A percentile compares a stretch with the other conserved stretches of the same genome.
Evolutionary conservation across 192 early-diverging fungal genomes (phyloP).

Genomic region (Pilaira anomala): DNA sequence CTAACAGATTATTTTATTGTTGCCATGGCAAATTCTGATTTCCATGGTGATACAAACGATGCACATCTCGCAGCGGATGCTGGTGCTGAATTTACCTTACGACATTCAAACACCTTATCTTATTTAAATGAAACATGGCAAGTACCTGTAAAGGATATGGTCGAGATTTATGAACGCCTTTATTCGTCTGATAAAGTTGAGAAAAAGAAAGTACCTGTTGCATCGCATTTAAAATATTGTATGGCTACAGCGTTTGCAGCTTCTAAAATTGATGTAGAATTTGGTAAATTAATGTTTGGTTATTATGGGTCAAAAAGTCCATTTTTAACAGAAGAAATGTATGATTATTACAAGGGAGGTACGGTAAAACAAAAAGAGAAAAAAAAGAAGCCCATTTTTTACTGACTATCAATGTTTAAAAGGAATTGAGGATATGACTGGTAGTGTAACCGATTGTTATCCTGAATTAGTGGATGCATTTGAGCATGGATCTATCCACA

Average conservation of each 20-base stretch:
- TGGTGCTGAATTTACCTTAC: constrained; percentile 63
- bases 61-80: constrained; percentile 61
- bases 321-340: constrained; percentile 70
- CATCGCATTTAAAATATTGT: constrained; percentile 46
- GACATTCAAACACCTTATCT: constrained; percentile 33
- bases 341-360: constrained; percentile 73
- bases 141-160: constrained; percentile 62
- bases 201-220: constrained; percentile 29
- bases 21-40: constrained; percentile 49
- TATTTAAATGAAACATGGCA: constrained; percentile 47
- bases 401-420: constrained; percentile 23
- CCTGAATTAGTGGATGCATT: constrained; percentile 42
- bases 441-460: constrained; percentile 57
- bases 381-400: neutral
- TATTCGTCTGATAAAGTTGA: constrained; percentile 33
- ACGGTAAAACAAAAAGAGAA: neutral
- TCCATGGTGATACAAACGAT: constrained; percentile 39
- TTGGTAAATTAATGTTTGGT: constrained; percentile 57
- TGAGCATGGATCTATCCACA: constrained; percentile 27
- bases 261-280: constrained; percentile 49
- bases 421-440: constrained; percentile 62
- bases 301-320: constrained; percentile 62
- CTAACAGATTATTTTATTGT: constrained; percentile 56
- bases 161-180: constrained; percentile 55
- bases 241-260: constrained; percentile 60